Conservation (phyloP, 192 early-diverging fungal species). For the Gryganskiella cystojenkinii region DNA sequence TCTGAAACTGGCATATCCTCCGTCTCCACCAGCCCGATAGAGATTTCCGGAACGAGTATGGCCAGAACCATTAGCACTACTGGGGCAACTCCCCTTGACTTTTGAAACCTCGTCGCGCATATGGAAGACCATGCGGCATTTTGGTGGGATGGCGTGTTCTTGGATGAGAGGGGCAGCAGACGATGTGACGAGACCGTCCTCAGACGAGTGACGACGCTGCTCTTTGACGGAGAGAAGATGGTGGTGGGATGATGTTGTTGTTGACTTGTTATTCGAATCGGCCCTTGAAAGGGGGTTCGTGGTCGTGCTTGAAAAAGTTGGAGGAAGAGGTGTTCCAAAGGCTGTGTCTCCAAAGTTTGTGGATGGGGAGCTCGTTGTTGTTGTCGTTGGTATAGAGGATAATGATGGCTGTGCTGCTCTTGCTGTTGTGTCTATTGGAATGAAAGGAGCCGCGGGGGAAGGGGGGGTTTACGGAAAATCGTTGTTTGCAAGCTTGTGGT, state of each 20-base stretch:
- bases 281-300: not conserved
- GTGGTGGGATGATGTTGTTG: not conserved
- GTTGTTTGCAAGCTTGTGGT: too few relatives aligned
- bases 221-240: not conserved
- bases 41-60: not conserved
- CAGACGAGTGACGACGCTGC: conserved; percentile 21
- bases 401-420: too few relatives aligned
- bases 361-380: not conserved
- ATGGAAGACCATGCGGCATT: conserved; percentile 45
- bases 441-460: too few relatives aligned
- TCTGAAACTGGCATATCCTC: not conserved
- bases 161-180: not conserved
- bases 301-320: not conserved
- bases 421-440: too few relatives aligned
- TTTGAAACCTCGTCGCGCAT: conserved; percentile 38
- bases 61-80: not conserved
- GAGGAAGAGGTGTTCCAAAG: too few relatives aligned
- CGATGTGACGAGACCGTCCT: conserved; percentile 19
- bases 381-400: too few relatives aligned
- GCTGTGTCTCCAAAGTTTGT: not conserved
- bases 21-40: not conserved
- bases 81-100: not conserved
- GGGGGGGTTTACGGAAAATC: too few relatives aligned
- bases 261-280: not conserved
- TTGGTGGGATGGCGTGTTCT: conserved; percentile 25